phyloP scores from a whole-genome alignment of 306 rosid species.

The Sesbania bispinosa region DNA sequence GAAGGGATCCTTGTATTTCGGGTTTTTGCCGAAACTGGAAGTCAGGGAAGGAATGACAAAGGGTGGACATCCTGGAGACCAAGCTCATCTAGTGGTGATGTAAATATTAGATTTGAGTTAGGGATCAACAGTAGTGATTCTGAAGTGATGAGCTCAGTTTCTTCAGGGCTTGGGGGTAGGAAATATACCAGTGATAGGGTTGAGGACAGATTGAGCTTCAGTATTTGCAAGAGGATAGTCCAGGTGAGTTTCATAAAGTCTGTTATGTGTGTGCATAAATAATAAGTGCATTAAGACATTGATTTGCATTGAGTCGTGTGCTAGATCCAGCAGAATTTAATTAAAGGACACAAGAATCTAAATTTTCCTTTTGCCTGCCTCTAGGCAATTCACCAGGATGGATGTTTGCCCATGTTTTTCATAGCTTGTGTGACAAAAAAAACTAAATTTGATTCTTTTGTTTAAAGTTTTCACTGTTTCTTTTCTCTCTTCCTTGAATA shows the following conservation, averaged over 20 bases:
- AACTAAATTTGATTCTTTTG: not conserved
- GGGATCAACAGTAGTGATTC: slow-evolving; percentile 54
- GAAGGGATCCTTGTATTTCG: slow-evolving; percentile 61
- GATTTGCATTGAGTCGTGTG: not conserved
- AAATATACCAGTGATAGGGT: slow-evolving; percentile 60
- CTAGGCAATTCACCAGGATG: too few relatives aligned
- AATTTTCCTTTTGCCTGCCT: too few relatives aligned
- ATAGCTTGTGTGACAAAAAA: not conserved
- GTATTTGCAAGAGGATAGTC: slow-evolving; percentile 81
- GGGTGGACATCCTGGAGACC: slow-evolving; percentile 86
- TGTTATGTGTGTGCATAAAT: not conserved
- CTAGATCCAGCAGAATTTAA: not conserved
- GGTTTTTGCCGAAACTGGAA: slow-evolving; percentile 60
- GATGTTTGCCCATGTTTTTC: not conserved
- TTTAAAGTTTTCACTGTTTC: not conserved
- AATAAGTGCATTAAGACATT: not conserved
- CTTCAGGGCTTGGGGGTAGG: slow-evolving; percentile 41
- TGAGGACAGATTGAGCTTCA: slow-evolving; percentile 83
- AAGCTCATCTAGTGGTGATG: slow-evolving; percentile 74
- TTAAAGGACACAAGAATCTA: not conserved
- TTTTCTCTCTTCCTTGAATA: not conserved
- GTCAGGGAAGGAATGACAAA: slow-evolving; percentile 89
- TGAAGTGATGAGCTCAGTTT: slow-evolving; percentile 51
- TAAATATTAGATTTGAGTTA: slow-evolving; percentile 79
- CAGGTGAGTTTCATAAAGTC: slow-evolving; percentile 58